Percentiles rank a stretch among this genome's conserved stretches.
Evolutionary conservation across 805 yeast species (phyloP).

Genomic region (Wickerhamiella cacticola): DNA sequence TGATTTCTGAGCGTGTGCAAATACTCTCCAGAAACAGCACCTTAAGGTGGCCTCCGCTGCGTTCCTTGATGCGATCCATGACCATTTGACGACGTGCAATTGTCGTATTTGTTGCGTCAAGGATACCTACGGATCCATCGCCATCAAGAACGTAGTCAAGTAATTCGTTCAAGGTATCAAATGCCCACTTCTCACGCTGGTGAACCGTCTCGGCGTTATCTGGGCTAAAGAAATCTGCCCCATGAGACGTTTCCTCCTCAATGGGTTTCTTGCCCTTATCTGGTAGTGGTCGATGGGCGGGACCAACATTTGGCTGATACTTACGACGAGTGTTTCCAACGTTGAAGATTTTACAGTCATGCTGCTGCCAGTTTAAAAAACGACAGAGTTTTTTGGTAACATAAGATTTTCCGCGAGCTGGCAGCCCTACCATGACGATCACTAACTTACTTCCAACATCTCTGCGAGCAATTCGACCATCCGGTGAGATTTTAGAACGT

Average conservation of each 20-base stretch:
- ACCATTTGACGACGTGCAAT: constrained; percentile 55
- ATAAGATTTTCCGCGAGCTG: constrained; percentile 91
- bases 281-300: constrained; percentile 53
- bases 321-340: constrained; percentile 90
- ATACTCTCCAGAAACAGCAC: constrained; percentile 77
- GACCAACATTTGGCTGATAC: constrained; percentile 50
- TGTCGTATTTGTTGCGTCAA: constrained; percentile 90
- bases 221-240: constrained; percentile 79
- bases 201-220: constrained; percentile 50
- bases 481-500: constrained; percentile 64
- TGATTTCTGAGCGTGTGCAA: constrained; percentile 66
- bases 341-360: constrained; percentile 79
- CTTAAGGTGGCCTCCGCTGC: constrained; percentile 40
- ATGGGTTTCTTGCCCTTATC: constrained; percentile 24
- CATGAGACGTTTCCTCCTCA: constrained; percentile 36
- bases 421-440: constrained; percentile 90
- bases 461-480: constrained; percentile 33
- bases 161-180: constrained; percentile 77
- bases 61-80: constrained; percentile 32
- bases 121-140: constrained; percentile 81
- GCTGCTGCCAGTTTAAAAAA: constrained; percentile 88
- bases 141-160: constrained; percentile 70
- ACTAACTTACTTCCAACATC: constrained; percentile 79
- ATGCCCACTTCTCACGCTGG: constrained; percentile 88
- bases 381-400: constrained; percentile 83